These are phyloP conservation scores for Lepidium africanum DNA, from an alignment of 345 rosid genomes.

Conservation along the genomic window DNA sequence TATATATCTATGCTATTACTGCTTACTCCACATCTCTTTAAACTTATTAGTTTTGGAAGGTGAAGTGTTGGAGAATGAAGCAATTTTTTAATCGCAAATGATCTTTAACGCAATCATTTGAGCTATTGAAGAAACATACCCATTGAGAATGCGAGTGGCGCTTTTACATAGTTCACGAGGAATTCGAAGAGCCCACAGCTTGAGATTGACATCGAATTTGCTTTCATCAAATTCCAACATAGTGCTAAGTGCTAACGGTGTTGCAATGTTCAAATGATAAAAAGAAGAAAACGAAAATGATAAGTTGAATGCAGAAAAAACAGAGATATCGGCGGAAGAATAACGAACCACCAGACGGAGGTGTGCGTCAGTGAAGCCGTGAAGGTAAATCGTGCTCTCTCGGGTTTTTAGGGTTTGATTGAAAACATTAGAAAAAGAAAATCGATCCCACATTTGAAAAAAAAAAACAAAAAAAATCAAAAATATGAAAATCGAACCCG, in stretches of 20 bases:
- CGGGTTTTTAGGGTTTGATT: slow-evolving; percentile 13
- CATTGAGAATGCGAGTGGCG: slow-evolving; percentile 56
- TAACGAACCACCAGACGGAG: neutral
- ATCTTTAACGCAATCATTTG: neutral
- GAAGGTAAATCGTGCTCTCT: neutral
- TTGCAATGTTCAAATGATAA: neutral
- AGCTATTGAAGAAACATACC: slow-evolving; percentile 34
- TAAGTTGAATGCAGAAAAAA: neutral
- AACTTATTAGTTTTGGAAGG: neutral
- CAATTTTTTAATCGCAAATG: neutral
- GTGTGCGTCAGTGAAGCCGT: neutral
- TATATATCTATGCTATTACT: neutral
- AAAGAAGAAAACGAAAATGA: neutral
- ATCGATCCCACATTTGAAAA: neutral
- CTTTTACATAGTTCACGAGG: slow-evolving; percentile 75
- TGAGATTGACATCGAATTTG: slow-evolving; percentile 58
- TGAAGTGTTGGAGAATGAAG: neutral
- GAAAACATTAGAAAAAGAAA: neutral
- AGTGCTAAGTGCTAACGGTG: neutral
- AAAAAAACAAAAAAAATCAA: neutral
- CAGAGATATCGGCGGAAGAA: neutral
- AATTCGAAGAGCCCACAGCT: slow-evolving; percentile 72
- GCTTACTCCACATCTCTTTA: neutral
- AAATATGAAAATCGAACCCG: neutral
- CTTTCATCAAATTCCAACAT: slow-evolving; percentile 82